Evolutionary conservation across 2,329 filamentous ascomycete species (phyloP).

Genomic region (Acephala macrosclerotiorum): DNA sequence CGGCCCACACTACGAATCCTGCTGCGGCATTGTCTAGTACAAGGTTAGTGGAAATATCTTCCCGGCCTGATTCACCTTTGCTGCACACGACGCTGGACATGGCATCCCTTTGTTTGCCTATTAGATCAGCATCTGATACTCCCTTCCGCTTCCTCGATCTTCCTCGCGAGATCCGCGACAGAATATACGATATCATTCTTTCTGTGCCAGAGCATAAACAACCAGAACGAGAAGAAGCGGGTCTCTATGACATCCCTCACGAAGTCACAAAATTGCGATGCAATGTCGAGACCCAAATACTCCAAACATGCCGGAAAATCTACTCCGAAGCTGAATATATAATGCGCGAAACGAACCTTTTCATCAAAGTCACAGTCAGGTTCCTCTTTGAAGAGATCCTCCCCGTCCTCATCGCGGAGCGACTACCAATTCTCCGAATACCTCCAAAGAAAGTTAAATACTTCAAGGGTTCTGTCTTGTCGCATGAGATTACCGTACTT

Average conservation of each 20-base stretch:
- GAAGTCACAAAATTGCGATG: neutral
- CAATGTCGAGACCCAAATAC: slow-evolving; percentile 14
- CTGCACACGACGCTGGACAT: no score
- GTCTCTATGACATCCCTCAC: neutral
- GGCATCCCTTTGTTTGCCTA: neutral
- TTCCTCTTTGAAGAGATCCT: neutral
- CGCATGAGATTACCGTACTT: neutral
- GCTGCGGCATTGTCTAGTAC: no score
- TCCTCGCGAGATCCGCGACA: slow-evolving; percentile 16
- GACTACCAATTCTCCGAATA: neutral
- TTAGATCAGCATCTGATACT: neutral
- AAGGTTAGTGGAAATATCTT: no score
- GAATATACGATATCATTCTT: slow-evolving; percentile 15
- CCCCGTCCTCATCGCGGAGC: neutral
- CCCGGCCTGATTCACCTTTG: no score
- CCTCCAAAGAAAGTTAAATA: neutral
- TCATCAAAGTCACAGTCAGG: slow-evolving; percentile 7
- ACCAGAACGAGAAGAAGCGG: neutral
- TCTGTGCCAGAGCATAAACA: neutral
- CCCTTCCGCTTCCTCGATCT: slow-evolving; percentile 18
- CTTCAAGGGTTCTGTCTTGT: neutral
- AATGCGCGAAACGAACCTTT: slow-evolving; percentile 17
- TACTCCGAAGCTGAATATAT: slow-evolving; percentile 14
- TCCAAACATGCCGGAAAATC: slow-evolving; percentile 15
- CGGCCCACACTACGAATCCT: no score